phyloP scores from a whole-genome alignment of 441 rosid species.

The Lepidium campestre region DNA sequence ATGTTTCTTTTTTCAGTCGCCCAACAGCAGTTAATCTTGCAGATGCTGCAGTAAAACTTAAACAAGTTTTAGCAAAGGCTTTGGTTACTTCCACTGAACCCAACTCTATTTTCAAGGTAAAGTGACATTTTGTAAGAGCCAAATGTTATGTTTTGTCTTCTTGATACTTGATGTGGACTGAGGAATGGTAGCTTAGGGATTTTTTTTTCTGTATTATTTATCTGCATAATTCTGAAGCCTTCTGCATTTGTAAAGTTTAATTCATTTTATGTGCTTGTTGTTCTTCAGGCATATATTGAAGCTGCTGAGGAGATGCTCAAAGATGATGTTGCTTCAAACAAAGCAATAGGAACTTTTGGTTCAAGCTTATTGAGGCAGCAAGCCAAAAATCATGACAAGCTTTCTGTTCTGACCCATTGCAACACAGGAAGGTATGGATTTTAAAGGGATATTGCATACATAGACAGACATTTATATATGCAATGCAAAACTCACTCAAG shows the following conservation, averaged over 20 bases:
- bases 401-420: constrained; percentile 87
- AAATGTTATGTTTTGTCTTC: neutral
- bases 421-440: constrained; percentile 76
- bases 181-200: too few species aligned
- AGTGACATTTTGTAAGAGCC: neutral
- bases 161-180: neutral
- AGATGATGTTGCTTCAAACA: constrained; percentile 19
- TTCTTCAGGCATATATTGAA: too few species aligned
- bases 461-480: neutral
- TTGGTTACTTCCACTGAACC: constrained; percentile 36
- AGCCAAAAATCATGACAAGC: constrained; percentile 31
- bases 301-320: too few species aligned
- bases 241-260: too few species aligned
- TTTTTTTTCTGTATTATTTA: too few species aligned
- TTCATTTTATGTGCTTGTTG: too few species aligned
- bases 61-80: constrained; percentile 44
- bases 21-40: constrained; percentile 94
- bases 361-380: constrained; percentile 47
- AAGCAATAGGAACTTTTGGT: constrained; percentile 73
- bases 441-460: neutral
- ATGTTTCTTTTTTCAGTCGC: constrained; percentile 44
- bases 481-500: neutral
- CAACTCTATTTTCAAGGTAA: constrained; percentile 55
- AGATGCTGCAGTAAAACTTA: constrained; percentile 82
- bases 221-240: too few species aligned